Evolutionary conservation across 2,329 filamentous ascomycete genomes (phyloP), one percentile per base, ranked within the genome.

Genomic region (Ceratocystis smalleyi): DNA sequence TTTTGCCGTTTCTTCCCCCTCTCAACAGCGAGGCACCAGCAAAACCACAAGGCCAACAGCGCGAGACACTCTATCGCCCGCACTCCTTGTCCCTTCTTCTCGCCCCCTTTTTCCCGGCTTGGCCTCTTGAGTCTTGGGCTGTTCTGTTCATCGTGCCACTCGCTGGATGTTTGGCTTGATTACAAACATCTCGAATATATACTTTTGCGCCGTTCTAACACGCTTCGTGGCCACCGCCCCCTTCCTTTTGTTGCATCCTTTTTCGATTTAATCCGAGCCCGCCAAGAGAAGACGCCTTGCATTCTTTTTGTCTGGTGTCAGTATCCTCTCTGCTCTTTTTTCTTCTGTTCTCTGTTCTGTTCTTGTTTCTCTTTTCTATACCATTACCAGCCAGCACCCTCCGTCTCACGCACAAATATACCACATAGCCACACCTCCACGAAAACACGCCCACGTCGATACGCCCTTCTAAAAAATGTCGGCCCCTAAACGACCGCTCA

Each of bases 401-500:
- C 10, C 35, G 12, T 10, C 35, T 40, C 35, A 12, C n/a, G n/a
- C 35, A 40, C 35, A 40, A 40, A 15, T 3, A 40, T 3, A 40
- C 35, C 12, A 40, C 35, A 40, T 40, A 10, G 35, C 12, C 35
- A 40, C 35, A 40, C 35, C 35, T 40, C 35, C 35, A 40, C 35
- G 15, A 40, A 40, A 12, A 40, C 35, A 40, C 35, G 4, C 35
- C 3, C 35, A 40, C 35, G 10, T 40, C 12, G 35, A 40, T 40
- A 27, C 27, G 27, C 27, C 27, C 12, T 12, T 15, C 10, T 3
- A 10, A 35, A 35, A 10, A 35, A 79, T 79, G 77, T 72, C 74
- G 65, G 72, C 74, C 54, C 79, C 78, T 68, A 71, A 73, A 62
- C 76, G 77, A 70, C 79, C 82, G 43, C 74, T 82, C 68, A 83